Evolutionary conservation across 1,139 yeast species (phyloP), one percentile per base, ranked within the genome.

Genomic region (Entelexis paramagnoliae): DNA sequence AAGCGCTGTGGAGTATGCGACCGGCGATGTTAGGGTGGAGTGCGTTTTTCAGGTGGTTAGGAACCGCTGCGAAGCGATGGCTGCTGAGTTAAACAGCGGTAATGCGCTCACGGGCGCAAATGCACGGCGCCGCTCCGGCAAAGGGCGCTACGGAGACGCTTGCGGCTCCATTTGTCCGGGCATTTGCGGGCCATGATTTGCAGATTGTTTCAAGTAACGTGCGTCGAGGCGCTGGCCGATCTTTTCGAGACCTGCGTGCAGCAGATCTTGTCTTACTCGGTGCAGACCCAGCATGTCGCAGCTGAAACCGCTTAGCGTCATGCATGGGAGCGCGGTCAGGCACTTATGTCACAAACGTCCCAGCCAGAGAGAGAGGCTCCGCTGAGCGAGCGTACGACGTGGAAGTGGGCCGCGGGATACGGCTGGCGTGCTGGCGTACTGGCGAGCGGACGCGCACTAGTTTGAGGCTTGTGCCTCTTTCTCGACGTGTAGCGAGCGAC

Each of bases 1-100:
- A 39, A 26, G 32, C 42, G 42, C 42, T 39, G 42, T 39, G 42
- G 42, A 36, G 41, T 36, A 36, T 36, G 26, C 41, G 19, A 36
- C 28, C 8, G 16, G 28, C 10, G 28, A 14, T 36, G 28, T 36
- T 14, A 36, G 41, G 41, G 41, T 36, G 20, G 24, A 3, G 39
- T 35, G 22, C 39, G 39, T 19, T 2, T 17, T 17, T 20, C 13
- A 35, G 39, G 41, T 2, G 41, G 41, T 36, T 20, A 36, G 16
- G 41, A 36, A 10, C 16, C 5, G 20, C 7, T 20, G 8, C 41
- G 28, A 36, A 17, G 22, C 41, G 41, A 22, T 36, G 41, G 20
- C 4, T 6, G 28, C 26, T 36, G 22, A 20, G 2, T n/a, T n/a
- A n/a, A n/a, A n/a, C n/a, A n/a, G n/a, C n/a, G n/a, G n/a, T n/a